Conservation (phyloP, 805 yeast genomes). For the Wickerhamiella vanderwaltii region DNA sequence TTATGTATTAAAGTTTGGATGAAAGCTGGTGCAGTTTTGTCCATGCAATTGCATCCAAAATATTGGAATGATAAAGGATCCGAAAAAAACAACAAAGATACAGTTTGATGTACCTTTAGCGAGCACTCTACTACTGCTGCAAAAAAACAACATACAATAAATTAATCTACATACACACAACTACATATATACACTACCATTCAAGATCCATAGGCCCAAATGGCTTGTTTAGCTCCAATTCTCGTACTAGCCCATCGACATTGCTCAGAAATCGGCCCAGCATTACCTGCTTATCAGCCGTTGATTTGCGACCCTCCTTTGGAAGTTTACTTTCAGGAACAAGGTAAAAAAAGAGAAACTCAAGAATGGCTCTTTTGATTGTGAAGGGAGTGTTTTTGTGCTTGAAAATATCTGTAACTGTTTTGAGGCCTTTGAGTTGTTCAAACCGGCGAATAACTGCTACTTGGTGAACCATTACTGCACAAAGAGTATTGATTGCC, state of each 20-base stretch:
- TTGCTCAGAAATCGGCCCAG: constrained; percentile 35
- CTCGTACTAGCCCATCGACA: constrained; percentile 37
- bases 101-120: no score
- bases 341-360: constrained; percentile 56
- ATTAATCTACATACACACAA: no score
- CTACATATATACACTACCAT: no score
- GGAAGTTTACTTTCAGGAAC: constrained; percentile 40
- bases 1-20: no score
- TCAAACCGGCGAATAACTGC: constrained; percentile 51
- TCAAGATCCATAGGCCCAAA: constrained; percentile 38
- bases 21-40: no score
- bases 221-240: constrained; percentile 36
- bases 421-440: constrained; percentile 40
- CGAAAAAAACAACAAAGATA: no score
- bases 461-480: constrained; percentile 45
- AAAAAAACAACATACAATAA: no score
- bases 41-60: no score
- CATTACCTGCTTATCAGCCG: constrained; percentile 34
- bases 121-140: no score
- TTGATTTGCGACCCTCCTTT: constrained; percentile 28
- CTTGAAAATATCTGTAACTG: constrained; percentile 37
- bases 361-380: constrained; percentile 51
- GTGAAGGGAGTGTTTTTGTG: constrained; percentile 34
- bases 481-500: constrained; percentile 44
- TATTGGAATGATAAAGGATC: no score